Evolutionary conservation across 148 eudicot genomes (phyloP).

Genomic region (Oxyria digyna): DNA sequence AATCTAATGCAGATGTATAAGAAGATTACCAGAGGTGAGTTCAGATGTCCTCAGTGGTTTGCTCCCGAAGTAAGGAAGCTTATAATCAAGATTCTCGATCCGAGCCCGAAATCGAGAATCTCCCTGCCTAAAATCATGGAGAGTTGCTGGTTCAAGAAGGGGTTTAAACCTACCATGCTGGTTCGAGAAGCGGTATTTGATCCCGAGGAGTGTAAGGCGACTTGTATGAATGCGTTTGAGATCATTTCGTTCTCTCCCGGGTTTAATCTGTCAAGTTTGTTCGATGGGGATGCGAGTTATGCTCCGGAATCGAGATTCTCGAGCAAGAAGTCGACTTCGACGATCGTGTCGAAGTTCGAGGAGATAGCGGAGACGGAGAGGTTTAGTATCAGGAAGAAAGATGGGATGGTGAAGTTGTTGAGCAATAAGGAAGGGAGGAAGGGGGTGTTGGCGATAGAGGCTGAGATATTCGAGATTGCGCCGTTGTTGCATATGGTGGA

Average conservation of each 20-base stretch:
- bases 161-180: constrained; percentile 18
- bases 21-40: constrained; percentile 53
- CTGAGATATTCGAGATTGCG: constrained; percentile 74
- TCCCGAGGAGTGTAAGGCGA: constrained; percentile 17
- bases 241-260: constrained; percentile 61
- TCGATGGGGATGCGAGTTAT: constrained; percentile 19
- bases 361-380: constrained; percentile 36
- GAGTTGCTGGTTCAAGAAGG: constrained; percentile 53
- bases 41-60: constrained; percentile 60
- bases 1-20: constrained; percentile 57
- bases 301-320: constrained; percentile 38
- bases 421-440: constrained; percentile 63
- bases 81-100: constrained; percentile 43
- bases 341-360: constrained; percentile 48
- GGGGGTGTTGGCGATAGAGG: constrained; percentile 51
- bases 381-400: constrained; percentile 39
- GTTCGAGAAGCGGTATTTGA: constrained; percentile 21
- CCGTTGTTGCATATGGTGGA: constrained; percentile 71
- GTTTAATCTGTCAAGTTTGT: constrained; percentile 46
- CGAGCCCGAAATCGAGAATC: constrained; percentile 44
- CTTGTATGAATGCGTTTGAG: constrained; percentile 59
- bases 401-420: constrained; percentile 47
- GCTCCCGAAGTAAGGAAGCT: constrained; percentile 54
- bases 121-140: constrained; percentile 38
- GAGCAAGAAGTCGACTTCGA: constrained; percentile 25